phyloP scores from a whole-genome alignment of 495 filamentous ascomycete species.

The Hypomontagnella monticulosa region DNA sequence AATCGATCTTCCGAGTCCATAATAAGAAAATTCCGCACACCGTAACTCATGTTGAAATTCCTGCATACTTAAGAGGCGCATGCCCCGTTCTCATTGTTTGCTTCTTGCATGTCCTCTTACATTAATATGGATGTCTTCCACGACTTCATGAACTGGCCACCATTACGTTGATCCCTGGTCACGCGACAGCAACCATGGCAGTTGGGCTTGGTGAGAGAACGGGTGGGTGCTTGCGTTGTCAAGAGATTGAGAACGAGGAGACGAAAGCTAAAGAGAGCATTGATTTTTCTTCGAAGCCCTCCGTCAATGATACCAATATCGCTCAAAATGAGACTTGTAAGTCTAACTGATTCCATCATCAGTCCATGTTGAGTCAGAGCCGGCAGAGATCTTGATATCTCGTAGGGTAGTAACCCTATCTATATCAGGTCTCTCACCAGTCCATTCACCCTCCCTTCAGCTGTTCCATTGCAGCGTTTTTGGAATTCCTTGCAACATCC shows the following conservation, averaged over 20 bases:
- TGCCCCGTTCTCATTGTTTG: slow-evolving; percentile 10
- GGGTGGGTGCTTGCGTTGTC: slow-evolving; percentile 34
- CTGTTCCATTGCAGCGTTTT: background rate
- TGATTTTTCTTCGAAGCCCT: slow-evolving; percentile 5
- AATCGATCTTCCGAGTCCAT: slow-evolving; percentile 37
- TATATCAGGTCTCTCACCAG: background rate
- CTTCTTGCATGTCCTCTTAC: slow-evolving; percentile 11
- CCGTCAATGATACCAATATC: background rate
- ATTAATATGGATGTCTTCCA: background rate
- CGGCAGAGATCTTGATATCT: slow-evolving; percentile 1
- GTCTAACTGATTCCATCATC: slow-evolving; percentile 2
- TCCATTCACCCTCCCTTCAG: background rate
- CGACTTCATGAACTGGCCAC: slow-evolving; percentile 3
- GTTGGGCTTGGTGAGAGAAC: slow-evolving; percentile 19
- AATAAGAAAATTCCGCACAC: slow-evolving; percentile 36
- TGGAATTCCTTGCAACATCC: slow-evolving; percentile 7
- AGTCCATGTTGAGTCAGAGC: background rate
- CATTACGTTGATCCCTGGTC: background rate
- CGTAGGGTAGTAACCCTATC: background rate
- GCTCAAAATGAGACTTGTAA: slow-evolving; percentile 13
- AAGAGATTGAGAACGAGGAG: slow-evolving; percentile 42
- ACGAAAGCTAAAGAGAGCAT: slow-evolving; percentile 21
- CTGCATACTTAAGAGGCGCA: slow-evolving; percentile 26
- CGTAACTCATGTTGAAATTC: slow-evolving; percentile 26
- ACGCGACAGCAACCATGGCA: slow-evolving; percentile 32